These are phyloP conservation scores for Nicotiana sylvestris DNA, from an alignment of 257 asterid species.

Conservation along the genomic window DNA sequence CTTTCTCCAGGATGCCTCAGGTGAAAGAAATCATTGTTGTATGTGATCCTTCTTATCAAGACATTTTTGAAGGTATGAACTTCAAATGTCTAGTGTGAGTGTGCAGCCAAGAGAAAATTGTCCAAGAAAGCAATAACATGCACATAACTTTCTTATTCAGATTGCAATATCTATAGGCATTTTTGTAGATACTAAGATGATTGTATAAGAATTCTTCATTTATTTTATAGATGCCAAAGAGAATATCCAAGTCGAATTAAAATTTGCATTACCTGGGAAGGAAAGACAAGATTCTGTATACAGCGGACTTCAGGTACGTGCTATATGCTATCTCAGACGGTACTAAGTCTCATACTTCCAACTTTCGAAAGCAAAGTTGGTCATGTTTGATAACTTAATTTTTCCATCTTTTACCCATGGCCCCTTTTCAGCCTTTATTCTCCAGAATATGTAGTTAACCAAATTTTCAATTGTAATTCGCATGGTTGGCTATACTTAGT, in stretches of 20 bases:
- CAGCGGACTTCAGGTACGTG: conserved; percentile 75
- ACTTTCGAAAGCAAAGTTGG: background rate
- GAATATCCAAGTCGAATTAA: conserved; percentile 52
- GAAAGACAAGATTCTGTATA: conserved; percentile 99
- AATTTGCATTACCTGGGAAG: conserved; percentile 96
- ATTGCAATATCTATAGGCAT: background rate
- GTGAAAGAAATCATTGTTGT: conserved; percentile 96
- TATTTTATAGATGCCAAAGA: conserved; percentile 48
- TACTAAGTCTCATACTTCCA: background rate
- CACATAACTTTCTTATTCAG: background rate
- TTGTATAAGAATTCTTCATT: conserved; percentile 2
- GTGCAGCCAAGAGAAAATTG: background rate
- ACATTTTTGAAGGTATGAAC: conserved; percentile 84
- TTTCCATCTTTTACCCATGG: background rate
- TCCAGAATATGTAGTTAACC: background rate
- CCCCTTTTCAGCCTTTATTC: background rate
- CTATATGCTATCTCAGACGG: background rate
- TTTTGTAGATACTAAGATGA: background rate
- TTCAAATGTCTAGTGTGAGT: background rate
- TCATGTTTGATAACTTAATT: background rate
- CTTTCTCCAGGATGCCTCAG: conserved; percentile 81
- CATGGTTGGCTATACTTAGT: background rate
- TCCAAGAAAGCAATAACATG: background rate
- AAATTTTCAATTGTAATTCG: background rate
- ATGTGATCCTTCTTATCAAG: conserved; percentile 95